A percentile compares a stretch with the other conserved stretches of the same genome.
phyloP scores from a whole-genome alignment of 768 basidiomycete species.

The Rhizopogon roseolus region DNA sequence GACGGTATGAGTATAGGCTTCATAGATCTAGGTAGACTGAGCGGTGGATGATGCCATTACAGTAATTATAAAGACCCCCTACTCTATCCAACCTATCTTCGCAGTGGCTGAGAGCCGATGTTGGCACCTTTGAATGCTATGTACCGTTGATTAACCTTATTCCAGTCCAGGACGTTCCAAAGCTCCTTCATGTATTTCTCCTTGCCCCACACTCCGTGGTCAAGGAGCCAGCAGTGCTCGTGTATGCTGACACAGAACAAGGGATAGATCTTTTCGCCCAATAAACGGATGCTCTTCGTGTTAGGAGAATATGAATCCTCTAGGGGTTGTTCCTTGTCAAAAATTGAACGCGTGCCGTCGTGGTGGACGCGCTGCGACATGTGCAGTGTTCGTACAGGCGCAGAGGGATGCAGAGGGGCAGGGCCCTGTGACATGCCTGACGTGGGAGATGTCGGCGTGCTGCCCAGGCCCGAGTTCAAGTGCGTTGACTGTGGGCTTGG shows the following conservation, averaged over 20 bases:
- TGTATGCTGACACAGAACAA: conserved; percentile 75
- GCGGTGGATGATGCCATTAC: conserved; percentile 15
- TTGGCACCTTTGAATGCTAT: conserved; percentile 13
- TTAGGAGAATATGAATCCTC: conserved; percentile 1
- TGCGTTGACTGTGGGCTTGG: conserved; percentile 11
- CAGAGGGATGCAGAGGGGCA: conserved; percentile 24
- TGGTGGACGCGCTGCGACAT: conserved; percentile 9
- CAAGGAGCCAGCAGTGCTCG: conserved; percentile 87
- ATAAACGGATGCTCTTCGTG: conserved; percentile 15
- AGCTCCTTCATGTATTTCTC: conserved; percentile 81
- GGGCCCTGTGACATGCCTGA: conserved; percentile 35
- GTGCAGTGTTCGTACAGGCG: conserved; percentile 26
- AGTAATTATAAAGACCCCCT: conserved; percentile 4
- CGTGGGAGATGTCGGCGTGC: conserved; percentile 34
- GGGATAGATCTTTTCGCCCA: conserved; percentile 63
- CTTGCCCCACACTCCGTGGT: conserved; percentile 89
- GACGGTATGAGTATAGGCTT: conserved; percentile 11
- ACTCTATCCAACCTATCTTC: conserved; percentile 1
- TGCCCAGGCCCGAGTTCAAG: conserved; percentile 15
- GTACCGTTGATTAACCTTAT: conserved; percentile 39
- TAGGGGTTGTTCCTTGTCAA: conserved; percentile 5
- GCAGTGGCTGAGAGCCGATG: not conserved
- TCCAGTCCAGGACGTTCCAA: conserved; percentile 83
- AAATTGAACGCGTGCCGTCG: conserved; percentile 22
- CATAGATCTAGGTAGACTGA: conserved; percentile 10